Evolutionary conservation across 2,329 filamentous ascomycete genomes (phyloP), one percentile per base, ranked within the genome.

Genomic region (Leptographium lundbergii): DNA sequence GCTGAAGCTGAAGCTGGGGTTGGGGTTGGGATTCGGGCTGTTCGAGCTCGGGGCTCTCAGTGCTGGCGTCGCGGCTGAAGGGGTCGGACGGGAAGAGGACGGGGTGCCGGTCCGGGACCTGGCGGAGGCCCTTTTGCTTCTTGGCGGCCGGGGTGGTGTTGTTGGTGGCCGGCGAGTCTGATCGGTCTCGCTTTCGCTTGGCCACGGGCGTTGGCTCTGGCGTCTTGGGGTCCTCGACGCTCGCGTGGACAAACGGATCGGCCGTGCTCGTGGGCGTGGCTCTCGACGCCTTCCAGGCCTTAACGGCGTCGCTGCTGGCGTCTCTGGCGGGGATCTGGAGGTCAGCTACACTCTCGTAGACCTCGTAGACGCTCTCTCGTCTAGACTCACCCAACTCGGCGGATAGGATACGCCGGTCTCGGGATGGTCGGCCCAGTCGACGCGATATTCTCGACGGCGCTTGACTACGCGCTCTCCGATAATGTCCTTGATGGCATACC

Each of bases 351-450:
- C 7, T 34, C 32, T 39, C 34, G 34, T n/a, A n/a, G n/a, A n/a
- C n/a, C n/a, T n/a, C n/a, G n/a, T n/a, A n/a, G n/a, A n/a, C n/a
- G n/a, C n/a, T n/a, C n/a, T n/a, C n/a, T n/a, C n/a, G n/a, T n/a
- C n/a, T n/a, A n/a, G n/a, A 63, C 69, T 39, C 72, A 77, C 81
- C 82, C 82, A 85, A 54, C 70, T 77, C 11, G 75, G 76, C 3
- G 69, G 59, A 65, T 76, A 84, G 1, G 62, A 61, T 61, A 75
- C 66, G 22, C 77, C 79, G 47, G 78, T 80, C 2, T 64, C 61
- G n/a, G 73, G 69, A 65, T 83, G 70, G 60, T 78, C 75, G 54
- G 73, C 75, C 82, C 82, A 85, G 65, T 82, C 76, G 57, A 85
- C 75, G 3, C 73, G 66, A 63, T 83, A 86, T n/a, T 72, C 62